Evolutionary conservation across 2,329 filamentous ascomycete species (phyloP).

Genomic region (Talaromyces funiculosus): DNA sequence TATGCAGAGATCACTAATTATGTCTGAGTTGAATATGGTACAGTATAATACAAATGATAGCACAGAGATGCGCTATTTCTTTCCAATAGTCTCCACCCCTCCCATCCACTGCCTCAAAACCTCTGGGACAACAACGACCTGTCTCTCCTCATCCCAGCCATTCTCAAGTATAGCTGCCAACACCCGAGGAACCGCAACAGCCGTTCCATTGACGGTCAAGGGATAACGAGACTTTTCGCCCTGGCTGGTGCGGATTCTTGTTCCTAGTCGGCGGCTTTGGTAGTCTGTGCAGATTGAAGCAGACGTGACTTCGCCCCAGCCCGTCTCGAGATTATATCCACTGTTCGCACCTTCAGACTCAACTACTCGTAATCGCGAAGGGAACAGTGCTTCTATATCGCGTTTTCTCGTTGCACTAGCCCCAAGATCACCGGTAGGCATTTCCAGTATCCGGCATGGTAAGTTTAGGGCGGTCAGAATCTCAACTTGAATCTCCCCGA

Average conservation of each 20-base stretch:
- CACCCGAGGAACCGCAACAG: slow-evolving; percentile 82
- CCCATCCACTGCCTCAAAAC: slow-evolving; percentile 81
- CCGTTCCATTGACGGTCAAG: slow-evolving; percentile 90
- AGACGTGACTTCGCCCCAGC: slow-evolving; percentile 91
- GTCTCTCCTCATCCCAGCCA: slow-evolving; percentile 69
- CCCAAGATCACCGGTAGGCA: slow-evolving; percentile 83
- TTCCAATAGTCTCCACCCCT: slow-evolving; percentile 59
- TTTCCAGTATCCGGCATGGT: slow-evolving; percentile 83
- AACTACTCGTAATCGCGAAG: slow-evolving; percentile 55
- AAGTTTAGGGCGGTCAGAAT: slow-evolving; percentile 73
- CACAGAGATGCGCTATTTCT: slow-evolving; percentile 4
- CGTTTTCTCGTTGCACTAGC: slow-evolving; percentile 80
- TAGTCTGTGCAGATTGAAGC: slow-evolving; percentile 93
- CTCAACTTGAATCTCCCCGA: slow-evolving; percentile 79
- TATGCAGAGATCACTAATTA: not conserved
- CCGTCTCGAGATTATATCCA: slow-evolving; percentile 45
- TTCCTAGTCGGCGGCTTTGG: slow-evolving; percentile 76
- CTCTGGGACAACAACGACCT: slow-evolving; percentile 68
- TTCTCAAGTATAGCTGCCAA: slow-evolving; percentile 86
- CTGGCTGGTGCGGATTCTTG: slow-evolving; percentile 56
- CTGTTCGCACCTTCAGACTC: not conserved
- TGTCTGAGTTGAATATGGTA: not conserved
- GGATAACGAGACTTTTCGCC: slow-evolving; percentile 60
- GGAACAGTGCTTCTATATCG: slow-evolving; percentile 94
- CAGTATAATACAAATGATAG: not conserved